phyloP scores from a whole-genome alignment of 73 alveolate genomes.

The Paramecium sexaurelia region DNA sequence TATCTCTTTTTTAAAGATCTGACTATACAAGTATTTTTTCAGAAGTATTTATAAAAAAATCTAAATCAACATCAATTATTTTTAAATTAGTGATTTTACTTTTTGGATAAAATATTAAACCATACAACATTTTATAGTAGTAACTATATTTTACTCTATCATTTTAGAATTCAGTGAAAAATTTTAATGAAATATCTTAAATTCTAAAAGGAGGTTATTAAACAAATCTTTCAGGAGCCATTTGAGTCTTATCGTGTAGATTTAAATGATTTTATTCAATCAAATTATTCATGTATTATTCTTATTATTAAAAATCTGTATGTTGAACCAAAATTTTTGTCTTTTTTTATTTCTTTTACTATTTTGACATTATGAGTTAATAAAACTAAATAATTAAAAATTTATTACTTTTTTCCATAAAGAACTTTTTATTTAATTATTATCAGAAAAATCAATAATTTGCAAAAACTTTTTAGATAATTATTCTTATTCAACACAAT shows the following conservation, averaged over 20 bases:
- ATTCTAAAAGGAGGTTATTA: neutral
- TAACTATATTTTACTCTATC: neutral
- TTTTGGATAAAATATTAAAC: neutral
- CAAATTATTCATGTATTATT: neutral
- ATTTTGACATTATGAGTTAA: neutral
- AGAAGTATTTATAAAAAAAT: neutral
- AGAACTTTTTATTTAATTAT: neutral
- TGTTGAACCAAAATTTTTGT: neutral
- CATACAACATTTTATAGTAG: neutral
- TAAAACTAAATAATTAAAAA: neutral
- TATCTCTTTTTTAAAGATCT: neutral
- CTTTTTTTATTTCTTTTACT: neutral
- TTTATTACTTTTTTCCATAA: neutral
- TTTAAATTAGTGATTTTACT: neutral
- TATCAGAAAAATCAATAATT: neutral
- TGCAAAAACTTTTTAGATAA: neutral
- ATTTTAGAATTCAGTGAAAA: neutral
- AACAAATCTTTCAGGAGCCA: neutral
- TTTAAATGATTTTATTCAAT: neutral
- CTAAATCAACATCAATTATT: neutral
- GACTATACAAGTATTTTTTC: neutral
- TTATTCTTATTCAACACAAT: neutral
- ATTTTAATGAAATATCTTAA: neutral
- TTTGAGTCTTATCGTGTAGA: neutral
- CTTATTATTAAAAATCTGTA: neutral